phyloP scores from a whole-genome alignment of 2,329 filamentous ascomycete species.

The Aspergillus hiratsukae region DNA sequence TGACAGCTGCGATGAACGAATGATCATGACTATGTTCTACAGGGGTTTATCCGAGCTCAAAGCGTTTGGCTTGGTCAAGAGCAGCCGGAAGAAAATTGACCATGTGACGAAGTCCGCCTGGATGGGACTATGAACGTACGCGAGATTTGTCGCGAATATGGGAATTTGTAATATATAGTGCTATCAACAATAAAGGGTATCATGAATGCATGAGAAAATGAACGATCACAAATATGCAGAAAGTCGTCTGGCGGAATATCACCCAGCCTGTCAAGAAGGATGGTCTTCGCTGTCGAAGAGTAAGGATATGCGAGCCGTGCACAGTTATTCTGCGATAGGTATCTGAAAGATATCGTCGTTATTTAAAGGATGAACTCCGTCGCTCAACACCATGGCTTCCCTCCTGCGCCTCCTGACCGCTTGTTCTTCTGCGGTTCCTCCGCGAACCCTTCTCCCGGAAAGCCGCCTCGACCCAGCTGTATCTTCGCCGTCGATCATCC shows the following conservation, averaged over 20 bases:
- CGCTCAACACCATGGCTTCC: conserved; percentile 87
- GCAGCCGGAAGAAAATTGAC: conserved; percentile 85
- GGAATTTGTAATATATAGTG: conserved; percentile 5
- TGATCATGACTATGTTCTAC: conserved; percentile 71
- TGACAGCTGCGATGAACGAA: conserved; percentile 27
- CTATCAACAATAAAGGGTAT: conserved; percentile 26
- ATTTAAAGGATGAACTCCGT: conserved; percentile 70
- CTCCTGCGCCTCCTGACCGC: conserved; percentile 69
- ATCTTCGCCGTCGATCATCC: conserved; percentile 52
- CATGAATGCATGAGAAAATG: conserved; percentile 20
- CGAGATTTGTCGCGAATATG: conserved; percentile 9
- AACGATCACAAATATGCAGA: conserved; percentile 2
- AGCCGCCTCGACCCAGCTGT: conserved; percentile 40
- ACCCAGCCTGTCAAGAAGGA: background rate
- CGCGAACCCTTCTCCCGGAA: conserved; percentile 29
- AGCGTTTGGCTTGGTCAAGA: conserved; percentile 80
- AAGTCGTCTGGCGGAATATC: background rate
- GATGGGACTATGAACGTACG: conserved; percentile 55
- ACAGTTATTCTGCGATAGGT: conserved; percentile 30
- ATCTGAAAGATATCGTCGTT: conserved; percentile 75
- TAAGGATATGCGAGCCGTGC: background rate
- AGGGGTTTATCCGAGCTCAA: conserved; percentile 77
- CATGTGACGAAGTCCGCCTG: conserved; percentile 80
- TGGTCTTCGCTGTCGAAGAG: background rate
- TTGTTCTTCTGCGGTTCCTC: conserved; percentile 52